Percentiles rank a stretch among this genome's conserved stretches.
These are phyloP conservation scores for Candida lessepsii DNA, from an alignment of 805 yeast genomes.

Conservation along the genomic window DNA sequence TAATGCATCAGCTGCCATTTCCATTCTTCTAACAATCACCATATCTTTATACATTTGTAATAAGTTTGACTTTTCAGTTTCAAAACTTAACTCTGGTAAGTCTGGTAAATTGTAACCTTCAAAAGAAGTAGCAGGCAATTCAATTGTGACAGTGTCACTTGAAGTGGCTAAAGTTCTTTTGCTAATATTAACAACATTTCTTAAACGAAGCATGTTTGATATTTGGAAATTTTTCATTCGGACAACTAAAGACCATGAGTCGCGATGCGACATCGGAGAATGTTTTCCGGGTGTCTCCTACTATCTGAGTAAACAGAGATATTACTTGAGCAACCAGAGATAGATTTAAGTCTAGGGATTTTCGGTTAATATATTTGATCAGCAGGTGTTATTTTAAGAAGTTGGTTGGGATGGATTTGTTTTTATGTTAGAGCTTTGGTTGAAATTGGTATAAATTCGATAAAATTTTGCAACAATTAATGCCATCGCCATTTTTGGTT, in stretches of 20 bases:
- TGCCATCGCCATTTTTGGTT: no score
- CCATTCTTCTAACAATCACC: constrained; percentile 94
- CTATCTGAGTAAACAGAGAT: no score
- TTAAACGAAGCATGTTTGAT: constrained; percentile 8
- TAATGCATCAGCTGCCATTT: constrained; percentile 97
- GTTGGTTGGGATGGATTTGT: no score
- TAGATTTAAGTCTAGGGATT: no score
- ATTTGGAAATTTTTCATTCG: constrained; percentile 11
- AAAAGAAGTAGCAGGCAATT: constrained; percentile 77
- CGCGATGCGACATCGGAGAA: constrained; percentile 7
- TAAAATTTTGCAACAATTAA: no score
- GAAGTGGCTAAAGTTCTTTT: constrained; percentile 38
- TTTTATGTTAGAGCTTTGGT: no score
- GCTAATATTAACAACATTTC: constrained; percentile 14
- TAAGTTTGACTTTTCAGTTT: constrained; percentile 76
- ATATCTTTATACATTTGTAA: constrained; percentile 95
- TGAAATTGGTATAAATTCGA: no score
- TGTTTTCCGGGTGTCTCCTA: not conserved
- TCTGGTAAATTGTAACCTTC: constrained; percentile 74
- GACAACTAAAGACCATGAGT: constrained; percentile 8
- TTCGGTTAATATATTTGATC: no score
- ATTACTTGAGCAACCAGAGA: no score
- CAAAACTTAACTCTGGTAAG: constrained; percentile 66
- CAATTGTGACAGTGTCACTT: constrained; percentile 46
- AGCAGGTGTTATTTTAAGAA: no score